phyloP scores from a whole-genome alignment of 139 green algal genomes.

The Auxenochlorella protothecoides region DNA sequence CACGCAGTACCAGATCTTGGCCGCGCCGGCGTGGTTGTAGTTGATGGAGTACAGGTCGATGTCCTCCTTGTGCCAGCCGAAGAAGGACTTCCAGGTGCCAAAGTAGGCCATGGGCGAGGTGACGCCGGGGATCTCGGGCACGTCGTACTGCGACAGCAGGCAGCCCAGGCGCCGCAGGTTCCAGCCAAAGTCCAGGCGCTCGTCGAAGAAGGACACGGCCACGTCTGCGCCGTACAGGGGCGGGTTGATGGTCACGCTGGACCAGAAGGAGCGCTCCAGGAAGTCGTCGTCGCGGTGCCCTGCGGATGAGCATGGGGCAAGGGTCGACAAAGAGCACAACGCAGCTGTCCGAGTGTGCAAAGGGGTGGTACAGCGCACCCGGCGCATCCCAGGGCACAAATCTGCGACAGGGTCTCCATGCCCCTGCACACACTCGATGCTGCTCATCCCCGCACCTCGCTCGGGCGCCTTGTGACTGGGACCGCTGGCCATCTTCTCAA shows the following conservation, averaged over 20 bases:
- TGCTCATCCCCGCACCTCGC: neutral
- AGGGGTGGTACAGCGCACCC: no score
- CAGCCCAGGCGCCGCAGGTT: constrained; percentile 59
- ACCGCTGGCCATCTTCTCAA: constrained; percentile 3
- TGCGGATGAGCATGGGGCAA: neutral
- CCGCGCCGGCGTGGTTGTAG: constrained; percentile 87
- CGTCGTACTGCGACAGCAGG: constrained; percentile 42
- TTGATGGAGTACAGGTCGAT: constrained; percentile 88
- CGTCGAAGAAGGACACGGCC: constrained; percentile 60
- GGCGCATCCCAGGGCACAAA: neutral
- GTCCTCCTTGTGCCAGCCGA: constrained; percentile 85
- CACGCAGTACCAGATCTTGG: constrained; percentile 83
- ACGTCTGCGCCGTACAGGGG: constrained; percentile 82
- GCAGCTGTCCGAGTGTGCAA: no score
- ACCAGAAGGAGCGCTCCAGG: constrained; percentile 66
- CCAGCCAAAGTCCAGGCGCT: constrained; percentile 36
- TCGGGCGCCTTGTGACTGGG: constrained; percentile 1
- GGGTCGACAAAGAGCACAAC: no score
- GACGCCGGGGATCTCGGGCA: constrained; percentile 43
- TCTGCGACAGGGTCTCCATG: no score
- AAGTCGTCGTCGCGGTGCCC: constrained; percentile 4
- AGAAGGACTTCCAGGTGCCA: constrained; percentile 62
- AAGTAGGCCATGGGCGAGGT: constrained; percentile 82
- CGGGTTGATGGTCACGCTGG: constrained; percentile 46
- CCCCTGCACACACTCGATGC: no score